phyloP scores from a whole-genome alignment of 2,329 filamentous ascomycete species.

The Huntiella omanensis region DNA sequence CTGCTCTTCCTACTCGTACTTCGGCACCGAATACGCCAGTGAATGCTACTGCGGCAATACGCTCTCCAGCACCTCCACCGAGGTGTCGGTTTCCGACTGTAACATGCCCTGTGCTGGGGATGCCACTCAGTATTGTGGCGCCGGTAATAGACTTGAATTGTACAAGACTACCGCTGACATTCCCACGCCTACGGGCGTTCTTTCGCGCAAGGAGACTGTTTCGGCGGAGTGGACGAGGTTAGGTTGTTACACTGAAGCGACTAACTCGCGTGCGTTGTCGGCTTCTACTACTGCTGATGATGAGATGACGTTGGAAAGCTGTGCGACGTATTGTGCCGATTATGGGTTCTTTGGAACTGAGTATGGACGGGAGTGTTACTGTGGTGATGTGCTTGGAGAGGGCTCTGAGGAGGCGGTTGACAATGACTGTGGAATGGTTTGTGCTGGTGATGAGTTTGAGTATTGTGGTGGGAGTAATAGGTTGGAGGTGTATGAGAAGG shows the following conservation, averaged over 20 bases:
- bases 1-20: conserved; percentile 28
- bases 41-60: conserved; percentile 34
- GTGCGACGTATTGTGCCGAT: conserved; percentile 22
- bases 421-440: conserved; percentile 11
- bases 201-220: conserved; percentile 18
- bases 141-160: conserved; percentile 24
- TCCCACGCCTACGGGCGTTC: conserved; percentile 16
- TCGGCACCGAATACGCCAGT: conserved; percentile 31
- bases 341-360: conserved; percentile 21
- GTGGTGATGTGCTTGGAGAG: conserved; percentile 21
- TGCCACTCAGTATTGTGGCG: conserved; percentile 23
- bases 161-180: conserved; percentile 22
- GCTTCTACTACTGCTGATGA: conserved; percentile 17
- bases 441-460: conserved; percentile 10
- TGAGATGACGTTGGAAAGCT: conserved; percentile 22
- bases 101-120: conserved; percentile 25
- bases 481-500: conserved; percentile 19
- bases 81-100: conserved; percentile 18
- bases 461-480: conserved; percentile 9
- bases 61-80: conserved; percentile 16
- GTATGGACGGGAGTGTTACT: conserved; percentile 14
- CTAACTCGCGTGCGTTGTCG: conserved; percentile 17
- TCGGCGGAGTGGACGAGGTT: conserved; percentile 19
- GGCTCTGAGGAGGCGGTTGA: conserved; percentile 4
- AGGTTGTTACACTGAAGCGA: conserved; percentile 22